phyloP scores from a whole-genome alignment of 2,329 filamentous ascomycete genomes.

The Ascochyta lentis region DNA sequence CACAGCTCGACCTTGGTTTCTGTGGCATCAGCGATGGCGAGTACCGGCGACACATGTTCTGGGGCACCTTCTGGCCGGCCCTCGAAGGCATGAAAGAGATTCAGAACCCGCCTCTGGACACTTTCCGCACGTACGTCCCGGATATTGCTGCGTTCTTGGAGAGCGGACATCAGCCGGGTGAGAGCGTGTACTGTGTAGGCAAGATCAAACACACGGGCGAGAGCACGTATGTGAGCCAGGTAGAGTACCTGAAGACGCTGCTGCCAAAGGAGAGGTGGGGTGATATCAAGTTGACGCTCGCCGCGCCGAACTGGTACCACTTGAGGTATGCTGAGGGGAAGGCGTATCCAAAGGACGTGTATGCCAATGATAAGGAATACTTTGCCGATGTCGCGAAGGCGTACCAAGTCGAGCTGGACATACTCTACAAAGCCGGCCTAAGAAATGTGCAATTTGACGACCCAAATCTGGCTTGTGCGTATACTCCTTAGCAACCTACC shows the following conservation, averaged over 20 bases:
- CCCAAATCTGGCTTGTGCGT: slow-evolving; percentile 51
- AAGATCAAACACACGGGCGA: slow-evolving; percentile 63
- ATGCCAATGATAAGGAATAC: slow-evolving; percentile 52
- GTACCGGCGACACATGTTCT: slow-evolving; percentile 62
- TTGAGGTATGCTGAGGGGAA: slow-evolving; percentile 63
- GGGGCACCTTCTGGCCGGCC: slow-evolving; percentile 60
- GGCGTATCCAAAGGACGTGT: slow-evolving; percentile 51
- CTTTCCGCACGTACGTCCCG: slow-evolving; percentile 64
- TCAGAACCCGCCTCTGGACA: slow-evolving; percentile 54
- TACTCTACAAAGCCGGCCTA: slow-evolving; percentile 53
- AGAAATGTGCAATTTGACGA: slow-evolving; percentile 55
- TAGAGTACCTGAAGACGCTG: slow-evolving; percentile 63
- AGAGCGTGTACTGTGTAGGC: slow-evolving; percentile 61
- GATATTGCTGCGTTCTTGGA: slow-evolving; percentile 67
- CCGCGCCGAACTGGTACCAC: slow-evolving; percentile 72
- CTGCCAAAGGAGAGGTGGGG: slow-evolving; percentile 65
- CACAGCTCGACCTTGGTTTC: slow-evolving; percentile 67
- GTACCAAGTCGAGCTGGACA: slow-evolving; percentile 52
- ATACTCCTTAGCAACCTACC: background rate
- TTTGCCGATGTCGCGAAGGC: slow-evolving; percentile 52
- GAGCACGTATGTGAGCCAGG: slow-evolving; percentile 62
- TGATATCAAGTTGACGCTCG: slow-evolving; percentile 70
- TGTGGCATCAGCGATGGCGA: slow-evolving; percentile 71
- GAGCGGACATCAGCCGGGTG: slow-evolving; percentile 60
- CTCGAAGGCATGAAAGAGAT: slow-evolving; percentile 61